Conservation (phyloP, 108 stramenopile genomes). For the Parietichytrium sp. region DNA sequence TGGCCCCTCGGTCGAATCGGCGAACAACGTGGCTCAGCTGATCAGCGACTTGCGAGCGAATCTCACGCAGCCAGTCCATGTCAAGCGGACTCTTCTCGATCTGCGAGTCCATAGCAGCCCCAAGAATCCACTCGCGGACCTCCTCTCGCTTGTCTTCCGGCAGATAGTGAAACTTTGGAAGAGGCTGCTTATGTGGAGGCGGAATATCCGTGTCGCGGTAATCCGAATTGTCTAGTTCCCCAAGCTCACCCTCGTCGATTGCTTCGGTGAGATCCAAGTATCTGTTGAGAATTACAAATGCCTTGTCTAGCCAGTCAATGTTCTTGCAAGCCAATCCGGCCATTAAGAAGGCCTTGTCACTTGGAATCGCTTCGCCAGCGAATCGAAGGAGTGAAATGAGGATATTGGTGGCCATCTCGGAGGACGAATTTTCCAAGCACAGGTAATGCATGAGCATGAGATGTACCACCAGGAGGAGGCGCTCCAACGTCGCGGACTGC, state of each 20-base stretch:
- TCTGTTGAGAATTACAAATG: constrained; percentile 69
- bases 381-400: constrained; percentile 62
- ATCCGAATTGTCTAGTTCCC: constrained; percentile 60
- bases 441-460: constrained; percentile 45
- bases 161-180: constrained; percentile 53
- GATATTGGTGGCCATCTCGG: constrained; percentile 53
- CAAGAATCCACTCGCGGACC: constrained; percentile 66
- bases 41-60: background rate
- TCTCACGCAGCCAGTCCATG: background rate
- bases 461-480: constrained; percentile 62
- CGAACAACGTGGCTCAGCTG: background rate
- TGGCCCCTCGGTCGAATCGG: constrained; percentile 14
- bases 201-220: constrained; percentile 63
- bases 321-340: constrained; percentile 57
- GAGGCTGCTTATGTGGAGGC: constrained; percentile 19
- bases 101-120: constrained; percentile 61
- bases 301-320: constrained; percentile 56
- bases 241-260: constrained; percentile 63
- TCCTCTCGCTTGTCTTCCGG: constrained; percentile 57
- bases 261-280: constrained; percentile 71
- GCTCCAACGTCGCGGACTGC: constrained; percentile 42
- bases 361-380: constrained; percentile 53
- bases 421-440: constrained; percentile 42
- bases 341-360: constrained; percentile 64
- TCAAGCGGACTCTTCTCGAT: constrained; percentile 54